Evolutionary conservation across 2,329 filamentous ascomycete species (phyloP).

Genomic region (Calonectria henricotiae): DNA sequence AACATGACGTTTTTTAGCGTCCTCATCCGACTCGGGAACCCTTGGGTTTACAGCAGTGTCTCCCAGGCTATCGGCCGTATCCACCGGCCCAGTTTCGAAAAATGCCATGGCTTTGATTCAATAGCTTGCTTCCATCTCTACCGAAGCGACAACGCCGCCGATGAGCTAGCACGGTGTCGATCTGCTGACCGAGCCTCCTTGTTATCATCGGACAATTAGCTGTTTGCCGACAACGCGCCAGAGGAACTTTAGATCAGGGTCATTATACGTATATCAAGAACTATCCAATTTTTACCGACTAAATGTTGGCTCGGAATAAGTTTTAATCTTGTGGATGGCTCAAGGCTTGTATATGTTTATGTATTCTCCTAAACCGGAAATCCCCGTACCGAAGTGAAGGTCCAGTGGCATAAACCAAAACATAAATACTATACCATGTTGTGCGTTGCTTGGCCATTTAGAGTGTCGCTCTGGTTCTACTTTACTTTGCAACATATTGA

Average conservation of each 20-base stretch:
- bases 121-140: constrained; percentile 13
- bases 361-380: too few relatives aligned
- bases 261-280: too few relatives aligned
- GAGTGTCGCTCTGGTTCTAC: too few relatives aligned
- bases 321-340: too few relatives aligned
- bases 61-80: constrained; percentile 11
- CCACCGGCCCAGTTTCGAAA: neutral
- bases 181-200: neutral
- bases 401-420: too few relatives aligned
- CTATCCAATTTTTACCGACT: too few relatives aligned
- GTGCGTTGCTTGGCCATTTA: too few relatives aligned
- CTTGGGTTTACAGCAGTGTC: constrained; percentile 16
- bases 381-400: too few relatives aligned
- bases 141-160: constrained; percentile 11
- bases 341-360: too few relatives aligned
- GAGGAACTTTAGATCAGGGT: neutral
- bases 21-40: neutral
- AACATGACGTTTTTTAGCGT: constrained; percentile 16
- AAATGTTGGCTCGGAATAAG: too few relatives aligned
- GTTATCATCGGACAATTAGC: neutral
- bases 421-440: too few relatives aligned
- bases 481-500: too few relatives aligned
- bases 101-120: neutral
- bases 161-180: constrained; percentile 5
- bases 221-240: neutral